Evolutionary conservation across 805 yeast genomes (phyloP).

Genomic region (Cyberlindnera mississippiensis): DNA sequence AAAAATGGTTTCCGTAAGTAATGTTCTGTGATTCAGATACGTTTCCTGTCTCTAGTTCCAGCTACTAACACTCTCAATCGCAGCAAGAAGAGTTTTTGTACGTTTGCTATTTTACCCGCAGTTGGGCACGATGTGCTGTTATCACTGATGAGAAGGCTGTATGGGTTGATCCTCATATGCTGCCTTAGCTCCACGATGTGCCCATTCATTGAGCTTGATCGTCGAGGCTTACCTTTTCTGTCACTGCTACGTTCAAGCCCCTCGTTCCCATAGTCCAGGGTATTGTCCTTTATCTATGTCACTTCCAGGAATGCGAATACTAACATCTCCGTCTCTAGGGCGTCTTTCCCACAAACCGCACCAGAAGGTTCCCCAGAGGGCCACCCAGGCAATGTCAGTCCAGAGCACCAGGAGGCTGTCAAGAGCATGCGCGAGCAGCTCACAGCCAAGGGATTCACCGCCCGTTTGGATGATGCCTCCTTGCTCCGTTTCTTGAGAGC

Average conservation of each 20-base stretch:
- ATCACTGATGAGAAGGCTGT: too few relatives aligned
- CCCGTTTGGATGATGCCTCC: slow-evolving; percentile 84
- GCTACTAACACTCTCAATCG: slow-evolving; percentile 4
- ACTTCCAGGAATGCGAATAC: not conserved
- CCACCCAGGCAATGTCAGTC: slow-evolving; percentile 74
- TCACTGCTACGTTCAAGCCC: too few relatives aligned
- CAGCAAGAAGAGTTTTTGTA: slow-evolving; percentile 19
- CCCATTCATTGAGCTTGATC: too few relatives aligned
- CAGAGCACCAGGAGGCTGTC: slow-evolving; percentile 59
- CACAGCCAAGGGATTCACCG: slow-evolving; percentile 60
- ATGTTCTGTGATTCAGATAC: not conserved
- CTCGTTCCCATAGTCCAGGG: too few relatives aligned
- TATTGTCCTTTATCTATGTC: too few relatives aligned
- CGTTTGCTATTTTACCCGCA: slow-evolving; percentile 2
- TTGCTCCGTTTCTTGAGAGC: slow-evolving; percentile 87
- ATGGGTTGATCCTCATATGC: too few relatives aligned
- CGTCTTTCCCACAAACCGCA: slow-evolving; percentile 66
- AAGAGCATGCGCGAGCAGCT: slow-evolving; percentile 55
- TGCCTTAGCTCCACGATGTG: too few relatives aligned
- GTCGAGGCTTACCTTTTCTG: too few relatives aligned
- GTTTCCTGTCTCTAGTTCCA: not conserved
- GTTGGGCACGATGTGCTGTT: not conserved
- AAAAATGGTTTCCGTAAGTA: slow-evolving; percentile 10
- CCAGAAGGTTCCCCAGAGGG: slow-evolving; percentile 68
- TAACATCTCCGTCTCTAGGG: slow-evolving; percentile 14